phyloP scores from a whole-genome alignment of 1,284 basidiomycete species.

The Irpex sp. region DNA sequence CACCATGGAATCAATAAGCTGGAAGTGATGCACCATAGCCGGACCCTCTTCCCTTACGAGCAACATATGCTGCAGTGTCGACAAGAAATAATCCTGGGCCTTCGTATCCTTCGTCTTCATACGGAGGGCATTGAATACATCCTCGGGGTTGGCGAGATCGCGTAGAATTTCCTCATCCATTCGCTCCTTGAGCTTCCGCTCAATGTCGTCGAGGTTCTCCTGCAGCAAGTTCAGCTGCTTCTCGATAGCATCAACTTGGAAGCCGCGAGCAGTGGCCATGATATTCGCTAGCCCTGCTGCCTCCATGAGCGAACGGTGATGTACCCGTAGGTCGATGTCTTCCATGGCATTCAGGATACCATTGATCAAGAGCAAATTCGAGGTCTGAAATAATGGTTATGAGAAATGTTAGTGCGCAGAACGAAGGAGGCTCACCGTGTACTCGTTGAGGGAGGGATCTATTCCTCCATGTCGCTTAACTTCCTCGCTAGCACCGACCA shows the following conservation, averaged over 20 bases:
- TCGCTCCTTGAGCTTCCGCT: constrained; percentile 72
- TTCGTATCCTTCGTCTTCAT: constrained; percentile 73
- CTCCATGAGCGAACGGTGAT: constrained; percentile 88
- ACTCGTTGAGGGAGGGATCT: constrained; percentile 75
- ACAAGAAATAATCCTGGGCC: constrained; percentile 86
- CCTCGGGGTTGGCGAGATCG: constrained; percentile 79
- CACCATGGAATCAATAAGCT: constrained; percentile 91
- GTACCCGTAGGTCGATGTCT: constrained; percentile 81
- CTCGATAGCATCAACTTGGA: constrained; percentile 65
- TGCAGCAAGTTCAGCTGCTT: constrained; percentile 70
- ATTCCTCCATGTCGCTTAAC: constrained; percentile 60
- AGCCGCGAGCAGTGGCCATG: constrained; percentile 67
- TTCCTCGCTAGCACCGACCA: constrained; percentile 93
- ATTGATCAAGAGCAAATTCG: constrained; percentile 72
- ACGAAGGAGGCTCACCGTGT: constrained; percentile 58
- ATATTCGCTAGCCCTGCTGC: constrained; percentile 79
- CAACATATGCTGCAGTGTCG: constrained; percentile 89
- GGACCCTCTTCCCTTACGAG: constrained; percentile 89
- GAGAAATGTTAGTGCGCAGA: not conserved
- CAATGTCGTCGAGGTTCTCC: constrained; percentile 73
- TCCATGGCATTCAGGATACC: constrained; percentile 61
- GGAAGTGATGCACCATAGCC: constrained; percentile 83
- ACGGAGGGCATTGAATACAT: constrained; percentile 84
- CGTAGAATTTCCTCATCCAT: constrained; percentile 76
- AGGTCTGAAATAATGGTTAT: constrained; percentile 38